Evolutionary conservation across 805 yeast genomes (phyloP).

Genomic region (Ogataea angusta): DNA sequence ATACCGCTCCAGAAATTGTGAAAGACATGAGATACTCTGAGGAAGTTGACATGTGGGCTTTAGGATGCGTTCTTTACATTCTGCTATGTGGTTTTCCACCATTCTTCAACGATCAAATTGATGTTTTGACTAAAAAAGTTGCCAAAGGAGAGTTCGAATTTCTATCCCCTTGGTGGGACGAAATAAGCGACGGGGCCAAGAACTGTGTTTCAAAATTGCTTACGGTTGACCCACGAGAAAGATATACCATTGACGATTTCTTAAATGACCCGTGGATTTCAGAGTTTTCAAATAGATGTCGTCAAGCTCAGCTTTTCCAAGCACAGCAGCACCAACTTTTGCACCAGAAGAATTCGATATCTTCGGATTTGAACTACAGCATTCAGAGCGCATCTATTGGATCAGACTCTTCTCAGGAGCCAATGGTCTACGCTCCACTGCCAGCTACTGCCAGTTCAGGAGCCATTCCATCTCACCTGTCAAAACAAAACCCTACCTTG

Average conservation of each 20-base stretch:
- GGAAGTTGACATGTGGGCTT: constrained; percentile 98
- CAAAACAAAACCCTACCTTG: constrained; percentile 27
- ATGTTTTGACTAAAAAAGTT: constrained; percentile 69
- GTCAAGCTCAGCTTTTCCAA: constrained; percentile 28
- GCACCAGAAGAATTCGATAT: constrained; percentile 7
- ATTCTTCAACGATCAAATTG: constrained; percentile 82
- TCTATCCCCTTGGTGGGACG: constrained; percentile 88
- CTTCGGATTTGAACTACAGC: neutral
- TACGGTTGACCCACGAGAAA: constrained; percentile 64
- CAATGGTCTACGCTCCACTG: constrained; percentile 2
- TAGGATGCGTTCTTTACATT: constrained; percentile 94
- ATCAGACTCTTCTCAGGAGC: constrained; percentile 1
- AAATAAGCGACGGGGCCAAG: constrained; percentile 65
- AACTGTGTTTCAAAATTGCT: constrained; percentile 62
- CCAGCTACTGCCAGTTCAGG: constrained; percentile 9
- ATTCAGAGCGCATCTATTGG: neutral
- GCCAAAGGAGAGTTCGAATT: constrained; percentile 78
- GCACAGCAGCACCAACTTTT: constrained; percentile 19
- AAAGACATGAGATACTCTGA: constrained; percentile 89
- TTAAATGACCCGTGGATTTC: constrained; percentile 74
- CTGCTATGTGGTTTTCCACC: constrained; percentile 97
- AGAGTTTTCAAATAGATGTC: constrained; percentile 30
- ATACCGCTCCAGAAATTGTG: constrained; percentile 97
- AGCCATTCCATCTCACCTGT: constrained; percentile 19
- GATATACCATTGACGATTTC: constrained; percentile 72